Conservation (phyloP, 768 basidiomycete genomes). For the Pisolithus tinctorius region DNA sequence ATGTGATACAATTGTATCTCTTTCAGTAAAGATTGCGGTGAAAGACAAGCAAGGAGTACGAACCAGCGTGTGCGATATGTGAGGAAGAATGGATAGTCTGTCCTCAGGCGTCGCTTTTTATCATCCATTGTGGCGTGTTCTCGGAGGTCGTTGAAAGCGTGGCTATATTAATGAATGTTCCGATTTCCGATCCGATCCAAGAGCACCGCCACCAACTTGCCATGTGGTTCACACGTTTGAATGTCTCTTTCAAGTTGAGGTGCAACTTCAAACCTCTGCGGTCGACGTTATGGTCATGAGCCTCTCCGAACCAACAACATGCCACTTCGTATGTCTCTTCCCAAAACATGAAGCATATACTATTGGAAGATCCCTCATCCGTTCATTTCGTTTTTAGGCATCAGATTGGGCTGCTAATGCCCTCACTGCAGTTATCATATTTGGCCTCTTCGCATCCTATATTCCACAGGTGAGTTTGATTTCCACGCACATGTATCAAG, state of each 20-base stretch:
- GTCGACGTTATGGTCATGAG: not conserved
- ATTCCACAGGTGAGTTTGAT: constrained; percentile 57
- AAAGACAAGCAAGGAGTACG: constrained; percentile 3
- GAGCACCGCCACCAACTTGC: not conserved
- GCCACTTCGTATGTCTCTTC: constrained; percentile 14
- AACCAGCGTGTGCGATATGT: constrained; percentile 68
- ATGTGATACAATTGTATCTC: not conserved
- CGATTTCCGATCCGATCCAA: not conserved
- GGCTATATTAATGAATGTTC: not conserved
- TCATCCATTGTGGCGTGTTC: not conserved
- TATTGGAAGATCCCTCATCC: not conserved
- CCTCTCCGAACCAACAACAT: constrained; percentile 4
- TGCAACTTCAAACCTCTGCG: not conserved
- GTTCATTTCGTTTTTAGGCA: constrained; percentile 33
- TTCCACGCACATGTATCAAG: not conserved
- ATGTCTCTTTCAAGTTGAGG: no score
- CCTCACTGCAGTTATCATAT: constrained; percentile 58
- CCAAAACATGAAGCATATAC: not conserved
- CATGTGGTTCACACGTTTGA: no score
- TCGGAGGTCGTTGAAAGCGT: not conserved
- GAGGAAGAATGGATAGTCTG: constrained; percentile 55
- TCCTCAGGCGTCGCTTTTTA: constrained; percentile 36
- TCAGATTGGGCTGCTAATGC: constrained; percentile 63
- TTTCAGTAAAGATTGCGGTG: not conserved
- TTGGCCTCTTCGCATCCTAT: constrained; percentile 79